phyloP scores from a whole-genome alignment of 2,329 filamentous ascomycete genomes.

The Aspergillus brasiliensis region DNA sequence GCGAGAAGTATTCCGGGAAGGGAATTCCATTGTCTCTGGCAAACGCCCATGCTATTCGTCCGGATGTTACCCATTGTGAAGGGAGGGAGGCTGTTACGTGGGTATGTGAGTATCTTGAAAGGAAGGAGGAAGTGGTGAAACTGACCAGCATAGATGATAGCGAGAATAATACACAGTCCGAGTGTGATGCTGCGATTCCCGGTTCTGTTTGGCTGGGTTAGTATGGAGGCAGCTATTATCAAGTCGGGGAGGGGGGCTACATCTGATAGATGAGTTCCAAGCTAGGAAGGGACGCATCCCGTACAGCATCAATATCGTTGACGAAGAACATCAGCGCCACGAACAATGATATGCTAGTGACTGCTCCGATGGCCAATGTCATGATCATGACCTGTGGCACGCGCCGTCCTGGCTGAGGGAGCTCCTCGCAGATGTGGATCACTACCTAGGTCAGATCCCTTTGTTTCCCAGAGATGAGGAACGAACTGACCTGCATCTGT shows the following conservation, averaged over 20 bases:
- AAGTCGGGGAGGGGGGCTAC: background rate
- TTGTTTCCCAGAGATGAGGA: background rate
- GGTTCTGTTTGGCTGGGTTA: background rate
- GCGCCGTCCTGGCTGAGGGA: conserved; percentile 2
- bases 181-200: background rate
- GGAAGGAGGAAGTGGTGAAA: background rate
- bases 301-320: background rate
- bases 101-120: background rate
- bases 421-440: conserved; percentile 24
- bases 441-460: background rate
- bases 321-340: conserved; percentile 3
- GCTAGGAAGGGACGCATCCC: background rate
- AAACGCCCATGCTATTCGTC: conserved; percentile 20
- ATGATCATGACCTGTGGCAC: conserved; percentile 9
- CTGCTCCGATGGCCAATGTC: background rate
- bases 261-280: conserved; percentile 4
- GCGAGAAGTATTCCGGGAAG: conserved; percentile 15
- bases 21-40: conserved; percentile 17
- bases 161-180: background rate
- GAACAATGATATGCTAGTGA: conserved; percentile 2
- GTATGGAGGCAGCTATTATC: too few species aligned
- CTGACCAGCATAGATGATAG: background rate
- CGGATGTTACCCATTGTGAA: conserved; percentile 17
- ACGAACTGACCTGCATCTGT: conserved; percentile 12
- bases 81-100: conserved; percentile 6